Percentiles rank a stretch among this genome's conserved stretches.
phyloP scores from a whole-genome alignment of 345 rosid species.

The Nasturtium officinale region DNA sequence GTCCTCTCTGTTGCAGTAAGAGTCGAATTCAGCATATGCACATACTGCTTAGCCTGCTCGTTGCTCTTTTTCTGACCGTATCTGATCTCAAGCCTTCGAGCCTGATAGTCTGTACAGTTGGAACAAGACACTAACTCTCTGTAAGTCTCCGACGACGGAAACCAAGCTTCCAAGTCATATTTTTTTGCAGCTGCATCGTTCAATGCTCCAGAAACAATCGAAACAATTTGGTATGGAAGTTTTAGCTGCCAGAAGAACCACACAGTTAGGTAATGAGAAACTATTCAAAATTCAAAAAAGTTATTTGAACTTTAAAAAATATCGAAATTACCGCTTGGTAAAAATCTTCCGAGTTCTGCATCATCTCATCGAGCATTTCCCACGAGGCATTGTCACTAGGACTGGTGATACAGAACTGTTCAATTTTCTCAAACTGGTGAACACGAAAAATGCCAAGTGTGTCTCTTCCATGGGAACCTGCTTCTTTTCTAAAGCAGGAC shows the following conservation, averaged over 20 bases:
- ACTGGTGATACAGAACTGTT: constrained; percentile 88
- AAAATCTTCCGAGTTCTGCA: constrained; percentile 85
- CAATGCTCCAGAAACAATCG: constrained; percentile 91
- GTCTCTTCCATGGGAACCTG: constrained; percentile 97
- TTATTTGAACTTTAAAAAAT: neutral
- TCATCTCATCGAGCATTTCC: constrained; percentile 94
- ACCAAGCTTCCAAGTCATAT: constrained; percentile 96
- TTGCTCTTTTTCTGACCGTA: constrained; percentile 93
- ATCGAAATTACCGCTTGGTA: constrained; percentile 58
- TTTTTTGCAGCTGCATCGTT: constrained; percentile 97
- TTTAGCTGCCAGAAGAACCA: constrained; percentile 60
- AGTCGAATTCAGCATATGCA: constrained; percentile 87
- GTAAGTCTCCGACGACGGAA: constrained; percentile 84
- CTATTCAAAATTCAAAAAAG: neutral
- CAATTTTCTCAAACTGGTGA: constrained; percentile 98
- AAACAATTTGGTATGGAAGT: constrained; percentile 76
- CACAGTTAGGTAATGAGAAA: neutral
- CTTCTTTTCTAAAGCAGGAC: constrained; percentile 95
- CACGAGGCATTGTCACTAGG: constrained; percentile 86
- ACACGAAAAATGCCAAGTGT: constrained; percentile 96
- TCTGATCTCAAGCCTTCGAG: constrained; percentile 86
- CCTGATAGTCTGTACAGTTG: constrained; percentile 87
- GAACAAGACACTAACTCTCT: constrained; percentile 95
- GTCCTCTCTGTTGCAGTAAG: constrained; percentile 97
- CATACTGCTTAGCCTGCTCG: constrained; percentile 78